Evolutionary conservation across 2,329 filamentous ascomycete genomes (phyloP), one percentile per base, ranked within the genome.

Genomic region (Calonectria montana): DNA sequence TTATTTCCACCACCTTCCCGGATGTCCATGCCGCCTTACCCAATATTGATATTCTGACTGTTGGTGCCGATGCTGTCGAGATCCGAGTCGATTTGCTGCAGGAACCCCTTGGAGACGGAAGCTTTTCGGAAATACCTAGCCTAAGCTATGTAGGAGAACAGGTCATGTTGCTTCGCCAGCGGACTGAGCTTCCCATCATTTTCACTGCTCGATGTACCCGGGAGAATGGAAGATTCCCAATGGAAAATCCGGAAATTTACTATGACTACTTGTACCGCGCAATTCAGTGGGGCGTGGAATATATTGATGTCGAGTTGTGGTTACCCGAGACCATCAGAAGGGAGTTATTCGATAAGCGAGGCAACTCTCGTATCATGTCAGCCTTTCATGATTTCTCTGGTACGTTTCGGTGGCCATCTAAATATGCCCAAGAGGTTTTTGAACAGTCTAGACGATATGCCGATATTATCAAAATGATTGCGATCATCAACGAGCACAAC

Each of bases 401-500:
- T 2, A 92, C 87, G 1, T 96, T 96, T 87, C 94, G 92, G 78
- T 97, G 94, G 94, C 93, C 93, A 1, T 94, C 94, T 0, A 84
- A 89, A 8, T 89, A 93, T 75, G 94, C 94, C 1, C 90, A 94
- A 78, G 86, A 89, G 13, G 88, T 96, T 4, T 97, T 96, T 77
- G 86, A 90, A 71, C 89, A 92, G 75, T 94, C 93, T 10, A 90
- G 90, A 57, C 90, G 91, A 70, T 95, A 95, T 76, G 93, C 93
- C 57, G 94, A 97, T 81, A 94, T 97, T 69, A 92, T 97, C 80
- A 97, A 97, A 86, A 97, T 97, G 94, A 97, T 97, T 78, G 92
- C 93, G 37, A 92, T 96, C 80, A 94, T 95, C 80, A 93, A 91
- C 80, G 92, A 93, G 47, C 92, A 94, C 80, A 94, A 95, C 80